phyloP scores from a whole-genome alignment of 495 filamentous ascomycete genomes.

The Penicillium antarcticum region DNA sequence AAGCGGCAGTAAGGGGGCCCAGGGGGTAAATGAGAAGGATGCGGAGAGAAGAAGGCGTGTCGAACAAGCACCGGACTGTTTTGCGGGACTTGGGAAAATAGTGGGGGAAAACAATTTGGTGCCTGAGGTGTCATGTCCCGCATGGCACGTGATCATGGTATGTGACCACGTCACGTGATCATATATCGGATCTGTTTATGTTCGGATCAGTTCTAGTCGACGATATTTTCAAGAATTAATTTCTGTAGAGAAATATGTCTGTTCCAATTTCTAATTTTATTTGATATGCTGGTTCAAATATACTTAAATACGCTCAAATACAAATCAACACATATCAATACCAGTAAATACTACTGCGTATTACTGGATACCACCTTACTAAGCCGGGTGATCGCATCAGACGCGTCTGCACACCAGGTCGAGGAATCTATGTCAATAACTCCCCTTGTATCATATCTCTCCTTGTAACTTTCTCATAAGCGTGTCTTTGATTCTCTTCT shows the following conservation, averaged over 20 bases:
- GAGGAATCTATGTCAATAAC: constrained; percentile 8
- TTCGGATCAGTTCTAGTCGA: too few species aligned
- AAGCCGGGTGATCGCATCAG: constrained; percentile 23
- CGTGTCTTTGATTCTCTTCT: neutral
- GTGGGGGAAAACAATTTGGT: constrained; percentile 7
- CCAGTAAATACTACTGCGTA: neutral
- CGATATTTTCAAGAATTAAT: too few species aligned
- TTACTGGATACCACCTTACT: constrained; percentile 11
- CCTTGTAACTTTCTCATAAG: neutral
- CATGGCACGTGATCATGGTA: neutral
- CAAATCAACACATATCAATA: neutral
- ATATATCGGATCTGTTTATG: too few species aligned
- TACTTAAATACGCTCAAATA: too few species aligned
- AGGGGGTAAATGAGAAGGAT: neutral
- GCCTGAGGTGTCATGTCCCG: constrained; percentile 14
- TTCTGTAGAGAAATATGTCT: too few species aligned
- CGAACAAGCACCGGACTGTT: constrained; percentile 8
- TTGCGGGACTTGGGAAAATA: constrained; percentile 25
- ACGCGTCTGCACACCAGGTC: constrained; percentile 22
- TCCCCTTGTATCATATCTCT: neutral
- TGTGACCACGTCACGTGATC: too few species aligned
- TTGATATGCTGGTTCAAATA: too few species aligned
- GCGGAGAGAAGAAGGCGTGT: neutral
- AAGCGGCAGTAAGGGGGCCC: neutral
- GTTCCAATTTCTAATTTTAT: too few species aligned